A percentile compares a stretch with the other conserved stretches of the same genome.
These are phyloP conservation scores for Berberis thunbergii DNA, from an alignment of 164 flowering plant species.

Conservation along the genomic window DNA sequence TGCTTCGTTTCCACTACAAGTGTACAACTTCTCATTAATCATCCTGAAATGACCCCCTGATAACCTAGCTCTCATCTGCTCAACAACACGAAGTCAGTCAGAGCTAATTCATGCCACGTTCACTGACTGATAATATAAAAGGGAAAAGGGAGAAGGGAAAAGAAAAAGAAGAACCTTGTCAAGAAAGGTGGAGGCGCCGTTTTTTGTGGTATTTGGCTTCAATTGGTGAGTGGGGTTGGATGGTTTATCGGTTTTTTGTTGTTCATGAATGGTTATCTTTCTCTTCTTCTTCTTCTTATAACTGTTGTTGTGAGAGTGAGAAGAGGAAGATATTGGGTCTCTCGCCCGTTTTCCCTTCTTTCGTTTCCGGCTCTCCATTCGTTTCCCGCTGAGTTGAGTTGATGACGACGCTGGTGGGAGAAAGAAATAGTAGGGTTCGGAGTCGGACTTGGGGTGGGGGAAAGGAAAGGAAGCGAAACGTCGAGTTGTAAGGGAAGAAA, in stretches of 20 bases:
- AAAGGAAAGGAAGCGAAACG: no score
- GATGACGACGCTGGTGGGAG: no score
- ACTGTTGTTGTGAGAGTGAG: not conserved
- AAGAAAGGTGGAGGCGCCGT: slow-evolving; percentile 23
- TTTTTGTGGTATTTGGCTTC: slow-evolving; percentile 6
- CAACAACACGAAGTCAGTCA: no score
- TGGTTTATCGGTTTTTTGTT: slow-evolving; percentile 1
- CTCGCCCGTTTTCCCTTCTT: slow-evolving; percentile 20
- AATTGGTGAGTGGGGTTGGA: not conserved
- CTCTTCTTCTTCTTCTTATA: not conserved
- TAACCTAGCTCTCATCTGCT: slow-evolving; percentile 75
- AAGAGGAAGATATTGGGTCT: no score
- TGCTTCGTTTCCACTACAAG: slow-evolving; percentile 90
- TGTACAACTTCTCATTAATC: slow-evolving; percentile 93
- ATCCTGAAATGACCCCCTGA: slow-evolving; percentile 88
- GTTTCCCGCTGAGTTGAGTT: no score
- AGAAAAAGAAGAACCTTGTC: slow-evolving; percentile 32
- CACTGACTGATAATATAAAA: not conserved
- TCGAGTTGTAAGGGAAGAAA: no score
- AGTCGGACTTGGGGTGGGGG: no score
- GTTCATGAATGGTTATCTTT: not conserved
- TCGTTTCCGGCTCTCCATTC: slow-evolving; percentile 29
- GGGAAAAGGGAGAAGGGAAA: slow-evolving; percentile 2
- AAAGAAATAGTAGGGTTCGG: no score
- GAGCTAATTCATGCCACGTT: not conserved